Base-by-base conservation (phyloP, 352 stramenopile genomes). In the Pythium coloratum region DNA sequence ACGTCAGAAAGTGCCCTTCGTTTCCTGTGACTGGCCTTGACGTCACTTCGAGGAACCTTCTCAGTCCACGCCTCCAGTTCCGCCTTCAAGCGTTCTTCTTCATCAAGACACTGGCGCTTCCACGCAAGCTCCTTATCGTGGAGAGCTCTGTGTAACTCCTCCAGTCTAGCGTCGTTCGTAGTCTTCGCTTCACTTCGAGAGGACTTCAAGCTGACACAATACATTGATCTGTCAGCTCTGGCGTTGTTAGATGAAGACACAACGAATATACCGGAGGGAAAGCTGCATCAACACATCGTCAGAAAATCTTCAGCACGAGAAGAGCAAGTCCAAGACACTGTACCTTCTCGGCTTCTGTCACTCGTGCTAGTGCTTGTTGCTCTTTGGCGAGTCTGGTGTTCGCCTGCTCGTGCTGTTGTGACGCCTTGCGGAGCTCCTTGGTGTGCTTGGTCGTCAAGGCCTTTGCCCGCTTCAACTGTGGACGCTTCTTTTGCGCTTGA, bases 11-110 rank as follows among this genome's bases (percentile, higher is more conserved):
- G 32, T 20, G 46, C 46, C 18, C 46, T 53, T 32, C 44, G 44
- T 51, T 24, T 28, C n/a, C n/a, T 12, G 8, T 32, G 18, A 20
- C 18, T 53, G 10, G 46, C 24, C 1, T 6, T 14, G 46, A 8
- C 18, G 14, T 32, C 46, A 32, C 18, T 32, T 6, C 8, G 28
- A 26, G 44, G 13, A 24, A 73, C 69, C 64, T 75, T 75, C 36
- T 59, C 42, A 16, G 18, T 64, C 63, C 62, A 71, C 34, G 64
- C 59, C 40, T 66, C 18, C 13, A 71, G 38, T 33, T 75, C 59
- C 18, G 16, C 13, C 34, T 71, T 62, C 1, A 75, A 51, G 34
- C 59, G 34, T 18, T 46, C 54, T 65, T 75, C 63, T 59, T 69
- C 46, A 10, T 71, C 63, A 12, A 63, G 46, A 30, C 63, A 67